Base-by-base conservation (phyloP, 2,329 filamentous ascomycete genomes). In the Fragosphaeria purpurea region DNA sequence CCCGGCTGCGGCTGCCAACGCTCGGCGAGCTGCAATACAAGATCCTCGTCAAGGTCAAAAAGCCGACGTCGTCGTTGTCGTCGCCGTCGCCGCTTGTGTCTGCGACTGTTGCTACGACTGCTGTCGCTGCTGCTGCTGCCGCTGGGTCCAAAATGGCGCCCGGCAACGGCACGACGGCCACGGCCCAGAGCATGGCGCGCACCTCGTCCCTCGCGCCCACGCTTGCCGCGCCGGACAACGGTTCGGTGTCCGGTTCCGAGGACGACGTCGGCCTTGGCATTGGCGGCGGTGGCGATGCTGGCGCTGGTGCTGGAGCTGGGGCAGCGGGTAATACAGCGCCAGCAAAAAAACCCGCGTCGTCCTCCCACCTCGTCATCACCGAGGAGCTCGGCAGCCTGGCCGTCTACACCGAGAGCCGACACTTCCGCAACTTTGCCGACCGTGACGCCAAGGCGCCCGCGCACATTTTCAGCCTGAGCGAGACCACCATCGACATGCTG, bases 391-490 rank as follows among this genome's bases (percentile, higher is more conserved):
- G 86, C 49, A 76, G 75, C 34, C 71, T 96, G 49, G 90, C 87
- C 12, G 75, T 96, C 32, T 96, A 95, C 65, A 95, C 88, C 2
- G 82, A 88, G 58, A 90, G 86, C 57, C 88, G 88, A 63, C 85
- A 86, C 56, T 96, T 90, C 67, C 78, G 79, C 53, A 74, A 77
- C 52, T 85, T 95, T 54, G 74, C 82, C 31, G 80, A 84, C 34
- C 80, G 83, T 34, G 74, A 70, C 35, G 74, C 77, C 43, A 77
- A 73, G 67, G 78, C 70, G 41, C 79, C 76, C 0, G 70, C 77
- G 7, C 80, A 84, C 66, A 86, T 97, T 55, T 96, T 90, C 68
- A 97, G 91, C 3, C 85, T 98, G 62, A 85, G 82, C 53, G 93
- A 98, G 67, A 81, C 80, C 54, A 82, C 78, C 0, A 95, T 96